Percentiles rank a stretch among this genome's conserved stretches.
Evolutionary conservation across 805 yeast genomes (phyloP).

Genomic region (Candida pini): DNA sequence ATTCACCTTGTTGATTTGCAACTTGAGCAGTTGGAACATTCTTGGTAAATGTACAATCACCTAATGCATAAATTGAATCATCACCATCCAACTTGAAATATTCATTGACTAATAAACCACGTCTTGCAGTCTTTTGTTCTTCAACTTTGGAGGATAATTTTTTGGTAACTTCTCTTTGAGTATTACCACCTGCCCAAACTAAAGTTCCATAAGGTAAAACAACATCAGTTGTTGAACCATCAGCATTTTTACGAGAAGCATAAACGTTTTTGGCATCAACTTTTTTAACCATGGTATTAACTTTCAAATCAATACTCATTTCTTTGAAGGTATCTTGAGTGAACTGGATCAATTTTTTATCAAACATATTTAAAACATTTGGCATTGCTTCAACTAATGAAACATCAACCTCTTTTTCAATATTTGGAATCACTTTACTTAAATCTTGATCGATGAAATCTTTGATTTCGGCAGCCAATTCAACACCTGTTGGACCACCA

Average conservation of each 20-base stretch:
- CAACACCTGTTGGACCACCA: conserved; percentile 98
- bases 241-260: conserved; percentile 62
- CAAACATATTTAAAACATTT: conserved; percentile 72
- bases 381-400: conserved; percentile 88
- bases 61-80: conserved; percentile 73
- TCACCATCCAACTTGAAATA: conserved; percentile 77
- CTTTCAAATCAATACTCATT: conserved; percentile 63
- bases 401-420: conserved; percentile 74
- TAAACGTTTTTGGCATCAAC: conserved; percentile 65
- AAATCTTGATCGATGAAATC: conserved; percentile 91
- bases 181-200: conserved; percentile 97
- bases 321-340: conserved; percentile 70
- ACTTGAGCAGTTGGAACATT: conserved; percentile 96
- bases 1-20: conserved; percentile 89
- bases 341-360: conserved; percentile 61
- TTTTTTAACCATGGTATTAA: conserved; percentile 82
- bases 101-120: conserved; percentile 84
- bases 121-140: conserved; percentile 74
- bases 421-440: conserved; percentile 79
- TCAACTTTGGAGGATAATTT: conserved; percentile 63
- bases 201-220: conserved; percentile 81
- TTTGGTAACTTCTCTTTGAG: conserved; percentile 69
- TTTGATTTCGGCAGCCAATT: conserved; percentile 91
- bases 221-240: conserved; percentile 53
- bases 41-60: conserved; percentile 90